Evolutionary conservation across 2,329 filamentous ascomycete genomes (phyloP), one percentile per base, ranked within the genome.

Genomic region (Monilinia laxa): DNA sequence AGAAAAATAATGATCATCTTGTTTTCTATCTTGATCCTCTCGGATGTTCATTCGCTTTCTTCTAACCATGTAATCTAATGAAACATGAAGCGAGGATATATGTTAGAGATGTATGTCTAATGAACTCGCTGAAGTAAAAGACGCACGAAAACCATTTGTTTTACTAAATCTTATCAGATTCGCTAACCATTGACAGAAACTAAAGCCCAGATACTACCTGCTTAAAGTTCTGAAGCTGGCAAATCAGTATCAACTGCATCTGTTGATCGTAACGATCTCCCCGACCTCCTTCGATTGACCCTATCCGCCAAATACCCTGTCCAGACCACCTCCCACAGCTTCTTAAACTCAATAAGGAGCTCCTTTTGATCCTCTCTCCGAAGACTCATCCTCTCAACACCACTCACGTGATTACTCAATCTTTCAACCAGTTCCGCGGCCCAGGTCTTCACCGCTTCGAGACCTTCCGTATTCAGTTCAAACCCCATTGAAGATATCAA

Each of bases 251-350:
- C 56, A 47, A n/a, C 56, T 38, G 42, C 18, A 51, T 60, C 58
- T 38, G 28, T 51, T 25, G 45, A 60, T 11, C 58, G 58, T n/a
- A 60, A 64, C 38, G 47, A 47, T n/a, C 62, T 64, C 20, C 52
- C 28, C 52, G 62, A 55, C 25, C 25, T 25, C 38, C 53, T 64
- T 9, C 52, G 62, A 45, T 56, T 52, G 11, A 49, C 63, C 18
- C 58, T 28, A 62, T 69, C 68, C 40, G 18, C 6, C 52, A 69
- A 35, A 20, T 64, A 69, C 14, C 54, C 49, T 31, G 42, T 59
- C 70, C 70, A 71, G 35, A 70, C 67, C 11, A 12, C 49, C 38
- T 71, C 70, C 70, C 69, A 73, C 35, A 65, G 10, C 55, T 70
- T 72, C 38, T 71, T 68, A 40, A 72, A 73, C 4, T 71, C 67